Conservation (phyloP, 208 protist genomes). For the Leptomonas seymouri region DNA sequence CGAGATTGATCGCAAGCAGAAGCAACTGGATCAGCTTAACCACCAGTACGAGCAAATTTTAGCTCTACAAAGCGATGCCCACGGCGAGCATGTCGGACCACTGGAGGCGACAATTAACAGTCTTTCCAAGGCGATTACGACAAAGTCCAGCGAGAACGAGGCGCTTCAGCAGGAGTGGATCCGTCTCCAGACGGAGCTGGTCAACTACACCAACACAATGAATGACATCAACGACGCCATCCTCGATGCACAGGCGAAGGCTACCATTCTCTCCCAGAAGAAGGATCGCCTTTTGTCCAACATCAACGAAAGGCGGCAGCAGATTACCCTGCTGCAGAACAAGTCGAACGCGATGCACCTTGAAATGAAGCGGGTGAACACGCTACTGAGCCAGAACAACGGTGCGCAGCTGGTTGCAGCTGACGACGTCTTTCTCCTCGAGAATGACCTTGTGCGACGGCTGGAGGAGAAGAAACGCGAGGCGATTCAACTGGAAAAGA, state of each 20-base stretch:
- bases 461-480: constrained; percentile 93
- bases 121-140: constrained; percentile 91
- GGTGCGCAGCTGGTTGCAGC: constrained; percentile 72
- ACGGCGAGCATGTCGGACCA: constrained; percentile 91
- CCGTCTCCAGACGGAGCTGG: constrained; percentile 94
- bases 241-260: constrained; percentile 83
- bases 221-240: constrained; percentile 89
- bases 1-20: constrained; percentile 97
- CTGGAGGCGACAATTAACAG: constrained; percentile 96
- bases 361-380: constrained; percentile 94
- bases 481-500: constrained; percentile 85
- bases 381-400: constrained; percentile 85
- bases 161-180: constrained; percentile 96
- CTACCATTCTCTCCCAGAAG: constrained; percentile 92
- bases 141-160: constrained; percentile 91
- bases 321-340: constrained; percentile 76
- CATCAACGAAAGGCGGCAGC: constrained; percentile 77
- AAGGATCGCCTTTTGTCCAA: constrained; percentile 80
- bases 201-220: constrained; percentile 91
- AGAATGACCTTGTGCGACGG: constrained; percentile 89
- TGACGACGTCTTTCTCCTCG: constrained; percentile 92
- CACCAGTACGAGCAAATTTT: constrained; percentile 92
- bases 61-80: constrained; percentile 49
- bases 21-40: constrained; percentile 96
- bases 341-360: constrained; percentile 92